These are phyloP conservation scores for Dictyostelium citrinum DNA, from an alignment of 78 protist genomes.

Conservation along the genomic window DNA sequence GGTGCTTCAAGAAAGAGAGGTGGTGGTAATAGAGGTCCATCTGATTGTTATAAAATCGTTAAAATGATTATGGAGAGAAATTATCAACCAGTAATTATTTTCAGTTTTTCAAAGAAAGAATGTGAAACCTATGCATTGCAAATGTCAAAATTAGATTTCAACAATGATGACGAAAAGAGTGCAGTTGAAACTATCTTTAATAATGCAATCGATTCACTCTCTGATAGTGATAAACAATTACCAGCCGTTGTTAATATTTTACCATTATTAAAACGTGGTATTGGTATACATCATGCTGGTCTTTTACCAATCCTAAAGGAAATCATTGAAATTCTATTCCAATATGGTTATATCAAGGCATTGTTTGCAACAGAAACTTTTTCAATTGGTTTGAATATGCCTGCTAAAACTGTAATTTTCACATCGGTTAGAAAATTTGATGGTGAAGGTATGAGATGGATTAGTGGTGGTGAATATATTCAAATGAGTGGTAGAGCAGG, in stretches of 20 bases:
- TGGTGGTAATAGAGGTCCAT: constrained; percentile 1
- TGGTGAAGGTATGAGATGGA: constrained; percentile 80
- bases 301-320: constrained; percentile 96
- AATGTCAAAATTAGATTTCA: constrained; percentile 73
- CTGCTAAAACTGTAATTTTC: constrained; percentile 97
- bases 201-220: constrained; percentile 88
- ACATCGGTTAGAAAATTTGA: constrained; percentile 89
- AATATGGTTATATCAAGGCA: constrained; percentile 92
- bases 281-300: constrained; percentile 98
- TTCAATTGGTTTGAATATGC: constrained; percentile 99
- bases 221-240: constrained; percentile 76
- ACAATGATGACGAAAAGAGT: constrained; percentile 53
- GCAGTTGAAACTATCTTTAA: constrained; percentile 82
- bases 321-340: constrained; percentile 96
- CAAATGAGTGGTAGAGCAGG: constrained; percentile 99
- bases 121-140: constrained; percentile 85
- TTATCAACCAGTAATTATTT: constrained; percentile 91
- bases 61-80: constrained; percentile 89
- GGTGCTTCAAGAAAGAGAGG: neutral
- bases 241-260: constrained; percentile 77
- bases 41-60: constrained; percentile 87
- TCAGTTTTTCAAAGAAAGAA: constrained; percentile 86
- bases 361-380: constrained; percentile 99
- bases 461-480: constrained; percentile 94
- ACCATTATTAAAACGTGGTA: constrained; percentile 88